Percentiles rank a stretch among this genome's conserved stretches.
Evolutionary conservation across 768 basidiomycete species (phyloP).

Genomic region (Naganishia antarctica): DNA sequence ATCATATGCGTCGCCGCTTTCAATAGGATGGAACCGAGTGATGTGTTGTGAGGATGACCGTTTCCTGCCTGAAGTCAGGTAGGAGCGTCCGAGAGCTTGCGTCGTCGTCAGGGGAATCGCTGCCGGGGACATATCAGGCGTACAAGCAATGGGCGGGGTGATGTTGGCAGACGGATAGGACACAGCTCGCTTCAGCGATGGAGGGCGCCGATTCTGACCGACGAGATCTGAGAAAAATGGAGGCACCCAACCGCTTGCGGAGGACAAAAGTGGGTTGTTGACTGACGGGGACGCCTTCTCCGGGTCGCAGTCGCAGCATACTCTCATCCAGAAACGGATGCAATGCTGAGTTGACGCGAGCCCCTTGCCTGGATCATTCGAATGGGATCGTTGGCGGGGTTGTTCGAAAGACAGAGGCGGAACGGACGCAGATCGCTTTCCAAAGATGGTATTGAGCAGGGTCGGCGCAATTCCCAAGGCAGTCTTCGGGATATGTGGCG

Average conservation of each 20-base stretch:
- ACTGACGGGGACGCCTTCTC: neutral
- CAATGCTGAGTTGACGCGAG: neutral
- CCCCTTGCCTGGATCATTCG: neutral
- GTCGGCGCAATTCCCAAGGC: neutral
- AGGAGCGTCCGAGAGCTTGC: too few species aligned
- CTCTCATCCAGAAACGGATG: slow-evolving; percentile 26
- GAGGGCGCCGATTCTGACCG: neutral
- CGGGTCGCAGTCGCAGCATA: neutral
- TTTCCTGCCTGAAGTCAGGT: neutral
- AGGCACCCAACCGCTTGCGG: slow-evolving; percentile 5
- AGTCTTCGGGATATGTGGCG: slow-evolving; percentile 11
- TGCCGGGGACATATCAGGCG: too few species aligned
- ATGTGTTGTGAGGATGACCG: neutral
- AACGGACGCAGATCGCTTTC: slow-evolving; percentile 21
- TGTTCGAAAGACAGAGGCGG: neutral
- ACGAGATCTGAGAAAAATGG: slow-evolving; percentile 9
- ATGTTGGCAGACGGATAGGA: neutral
- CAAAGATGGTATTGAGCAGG: slow-evolving; percentile 20
- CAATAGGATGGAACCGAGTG: neutral
- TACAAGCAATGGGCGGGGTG: too few species aligned
- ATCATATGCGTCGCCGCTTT: too few species aligned
- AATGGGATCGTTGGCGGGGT: neutral
- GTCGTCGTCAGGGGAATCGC: too few species aligned
- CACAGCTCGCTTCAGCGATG: neutral
- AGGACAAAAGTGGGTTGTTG: neutral